Percentiles rank a stretch among this genome's conserved stretches.
Conservation (phyloP, 148 eudicot genomes). For the Dysphania ambrosioides region DNA sequence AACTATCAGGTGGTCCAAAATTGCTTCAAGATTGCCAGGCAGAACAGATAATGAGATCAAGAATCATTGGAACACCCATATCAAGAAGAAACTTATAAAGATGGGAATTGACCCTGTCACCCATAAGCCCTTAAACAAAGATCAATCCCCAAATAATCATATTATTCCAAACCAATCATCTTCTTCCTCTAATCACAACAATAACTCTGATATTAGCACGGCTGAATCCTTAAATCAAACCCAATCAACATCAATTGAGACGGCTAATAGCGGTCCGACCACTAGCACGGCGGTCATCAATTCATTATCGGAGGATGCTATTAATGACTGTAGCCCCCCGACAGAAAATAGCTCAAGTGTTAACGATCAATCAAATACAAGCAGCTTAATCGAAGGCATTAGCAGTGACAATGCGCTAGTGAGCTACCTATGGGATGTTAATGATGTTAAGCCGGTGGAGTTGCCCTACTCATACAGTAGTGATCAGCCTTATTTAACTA, state of each 20-base stretch:
- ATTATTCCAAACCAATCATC: conserved; percentile 32
- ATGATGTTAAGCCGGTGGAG: conserved; percentile 39
- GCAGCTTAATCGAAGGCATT: conserved; percentile 26
- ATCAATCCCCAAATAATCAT: conserved; percentile 18
- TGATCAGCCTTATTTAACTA: conserved; percentile 22
- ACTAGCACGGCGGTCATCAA: neutral
- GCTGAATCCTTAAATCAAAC: conserved; percentile 31
- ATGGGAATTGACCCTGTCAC: conserved; percentile 93
- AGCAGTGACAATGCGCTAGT: conserved; percentile 46
- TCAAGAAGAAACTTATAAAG: conserved; percentile 87
- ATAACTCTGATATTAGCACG: conserved; percentile 29
- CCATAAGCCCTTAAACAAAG: conserved; percentile 59
- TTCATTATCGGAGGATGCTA: conserved; percentile 12
- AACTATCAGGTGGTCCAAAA: conserved; percentile 78
- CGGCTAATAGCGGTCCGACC: conserved; percentile 7
- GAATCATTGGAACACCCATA: conserved; percentile 95
- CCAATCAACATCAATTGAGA: conserved; percentile 27
- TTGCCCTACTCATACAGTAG: conserved; percentile 26
- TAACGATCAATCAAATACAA: conserved; percentile 19
- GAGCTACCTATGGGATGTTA: conserved; percentile 52
- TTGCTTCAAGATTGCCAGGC: conserved; percentile 84
- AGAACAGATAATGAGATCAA: conserved; percentile 95
- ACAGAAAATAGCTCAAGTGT: conserved; percentile 35
- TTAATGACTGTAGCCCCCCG: conserved; percentile 22
- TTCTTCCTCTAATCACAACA: conserved; percentile 28